A percentile compares a stretch with the other conserved stretches of the same genome.
These are phyloP conservation scores for Hsuehochloa calcarea DNA, from an alignment of 176 grass and related monocot genomes.

Conservation along the genomic window DNA sequence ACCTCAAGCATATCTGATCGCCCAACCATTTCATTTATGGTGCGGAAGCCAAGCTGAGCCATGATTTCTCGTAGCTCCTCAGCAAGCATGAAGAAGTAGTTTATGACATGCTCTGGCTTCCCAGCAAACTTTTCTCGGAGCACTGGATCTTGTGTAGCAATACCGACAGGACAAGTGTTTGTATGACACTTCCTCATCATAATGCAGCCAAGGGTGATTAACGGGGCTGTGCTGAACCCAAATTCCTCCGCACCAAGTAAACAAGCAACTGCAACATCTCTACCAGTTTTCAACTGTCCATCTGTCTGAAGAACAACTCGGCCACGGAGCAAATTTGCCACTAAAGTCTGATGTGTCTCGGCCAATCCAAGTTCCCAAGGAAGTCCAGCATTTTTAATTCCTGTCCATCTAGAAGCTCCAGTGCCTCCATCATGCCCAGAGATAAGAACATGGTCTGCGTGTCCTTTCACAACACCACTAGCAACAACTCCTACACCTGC, in stretches of 20 bases:
- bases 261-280: constrained; percentile 66
- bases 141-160: constrained; percentile 72
- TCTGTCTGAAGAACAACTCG: constrained; percentile 61
- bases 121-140: constrained; percentile 62
- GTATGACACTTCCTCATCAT: constrained; percentile 75
- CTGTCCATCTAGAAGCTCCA: constrained; percentile 67
- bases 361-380: constrained; percentile 77
- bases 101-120: constrained; percentile 68
- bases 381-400: constrained; percentile 73
- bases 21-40: constrained; percentile 62
- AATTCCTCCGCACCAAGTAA: constrained; percentile 76
- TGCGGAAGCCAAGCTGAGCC: constrained; percentile 55
- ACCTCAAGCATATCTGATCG: constrained; percentile 62
- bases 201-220: constrained; percentile 65
- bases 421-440: constrained; percentile 75
- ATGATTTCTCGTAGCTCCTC: constrained; percentile 68
- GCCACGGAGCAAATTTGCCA: constrained; percentile 55
- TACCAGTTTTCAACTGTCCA: constrained; percentile 65
- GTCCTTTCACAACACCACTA: constrained; percentile 68
- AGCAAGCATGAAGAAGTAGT: constrained; percentile 65
- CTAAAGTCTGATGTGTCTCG: constrained; percentile 67
- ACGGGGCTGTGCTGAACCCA: constrained; percentile 63
- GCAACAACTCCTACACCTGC: constrained; percentile 66
- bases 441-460: constrained; percentile 63
- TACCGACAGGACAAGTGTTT: constrained; percentile 69